phyloP scores from a whole-genome alignment of 306 rosid genomes.

The Citrullus amarus region DNA sequence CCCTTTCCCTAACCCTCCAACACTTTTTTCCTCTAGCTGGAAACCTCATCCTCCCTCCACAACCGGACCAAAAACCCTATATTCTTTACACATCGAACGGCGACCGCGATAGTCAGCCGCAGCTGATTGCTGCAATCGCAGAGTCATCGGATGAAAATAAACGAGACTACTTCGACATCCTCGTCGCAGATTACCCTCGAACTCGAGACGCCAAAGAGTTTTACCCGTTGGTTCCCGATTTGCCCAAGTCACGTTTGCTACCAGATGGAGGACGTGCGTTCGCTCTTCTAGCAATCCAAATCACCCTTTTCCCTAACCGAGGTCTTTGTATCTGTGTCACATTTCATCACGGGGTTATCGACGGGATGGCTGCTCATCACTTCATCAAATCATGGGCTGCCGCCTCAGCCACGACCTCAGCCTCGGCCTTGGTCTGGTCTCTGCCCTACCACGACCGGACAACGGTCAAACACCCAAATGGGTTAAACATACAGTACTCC shows the following conservation, averaged over 20 bases:
- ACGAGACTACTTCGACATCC: slow-evolving; percentile 2
- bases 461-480: not conserved
- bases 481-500: not conserved
- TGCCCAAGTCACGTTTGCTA: not conserved
- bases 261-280: not conserved
- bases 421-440: not conserved
- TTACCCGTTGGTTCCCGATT: slow-evolving; percentile 12
- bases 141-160: not conserved
- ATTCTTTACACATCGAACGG: slow-evolving; percentile 1
- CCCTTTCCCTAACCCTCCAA: slow-evolving; percentile 27
- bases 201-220: slow-evolving; percentile 4
- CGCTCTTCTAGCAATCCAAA: slow-evolving; percentile 17
- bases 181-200: not conserved
- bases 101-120: not conserved
- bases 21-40: slow-evolving; percentile 24
- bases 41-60: slow-evolving; percentile 16
- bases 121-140: not conserved
- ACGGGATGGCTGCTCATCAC: slow-evolving; percentile 15
- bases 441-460: slow-evolving; percentile 3
- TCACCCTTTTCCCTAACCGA: slow-evolving; percentile 18
- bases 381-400: slow-evolving; percentile 30
- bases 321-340: slow-evolving; percentile 15
- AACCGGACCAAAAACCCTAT: slow-evolving; percentile 13
- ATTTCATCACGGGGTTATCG: slow-evolving; percentile 19
- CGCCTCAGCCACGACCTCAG: not conserved